phyloP scores from a whole-genome alignment of 2,329 filamentous ascomycete genomes.

The Monosporascus cannonballus region DNA sequence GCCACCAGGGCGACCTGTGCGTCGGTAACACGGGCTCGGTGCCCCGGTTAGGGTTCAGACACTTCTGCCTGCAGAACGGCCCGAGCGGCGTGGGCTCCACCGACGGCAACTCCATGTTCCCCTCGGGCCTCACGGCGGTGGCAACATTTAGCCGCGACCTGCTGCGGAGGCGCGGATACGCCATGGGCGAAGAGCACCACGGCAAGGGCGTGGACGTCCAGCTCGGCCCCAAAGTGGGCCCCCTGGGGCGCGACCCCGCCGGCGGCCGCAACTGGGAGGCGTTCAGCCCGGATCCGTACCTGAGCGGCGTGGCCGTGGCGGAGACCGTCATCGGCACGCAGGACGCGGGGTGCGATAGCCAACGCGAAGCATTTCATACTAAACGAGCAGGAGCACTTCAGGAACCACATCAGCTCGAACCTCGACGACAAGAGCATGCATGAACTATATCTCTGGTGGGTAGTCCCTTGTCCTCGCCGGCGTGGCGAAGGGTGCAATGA shows the following conservation, averaged over 20 bases:
- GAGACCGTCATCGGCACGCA: slow-evolving; percentile 74
- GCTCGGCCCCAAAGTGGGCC: slow-evolving; percentile 54
- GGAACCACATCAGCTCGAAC: slow-evolving; percentile 35
- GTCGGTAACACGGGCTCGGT: slow-evolving; percentile 37
- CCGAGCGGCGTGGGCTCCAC: slow-evolving; percentile 61
- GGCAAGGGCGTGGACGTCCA: slow-evolving; percentile 70
- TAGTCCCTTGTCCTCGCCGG: neutral
- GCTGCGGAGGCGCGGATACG: slow-evolving; percentile 59
- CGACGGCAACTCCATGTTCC: slow-evolving; percentile 64
- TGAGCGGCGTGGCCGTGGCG: slow-evolving; percentile 64
- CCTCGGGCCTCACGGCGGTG: slow-evolving; percentile 64
- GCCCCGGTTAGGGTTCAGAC: slow-evolving; percentile 48
- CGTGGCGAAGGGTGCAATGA: neutral
- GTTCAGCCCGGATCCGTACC: slow-evolving; percentile 65
- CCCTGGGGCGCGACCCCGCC: slow-evolving; percentile 59
- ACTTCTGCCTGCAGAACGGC: slow-evolving; percentile 65
- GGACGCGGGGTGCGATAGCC: slow-evolving; percentile 66
- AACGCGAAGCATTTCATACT: slow-evolving; percentile 67
- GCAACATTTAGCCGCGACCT: slow-evolving; percentile 66
- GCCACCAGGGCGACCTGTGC: slow-evolving; percentile 39
- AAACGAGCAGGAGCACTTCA: slow-evolving; percentile 53
- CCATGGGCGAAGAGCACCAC: slow-evolving; percentile 66
- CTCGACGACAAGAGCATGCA: slow-evolving; percentile 68
- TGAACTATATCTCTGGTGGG: slow-evolving; percentile 61
- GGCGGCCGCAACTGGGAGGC: slow-evolving; percentile 68